Evolutionary conservation across 2,329 filamentous ascomycete genomes (phyloP).

Genomic region (Intubia oerlemansii): DNA sequence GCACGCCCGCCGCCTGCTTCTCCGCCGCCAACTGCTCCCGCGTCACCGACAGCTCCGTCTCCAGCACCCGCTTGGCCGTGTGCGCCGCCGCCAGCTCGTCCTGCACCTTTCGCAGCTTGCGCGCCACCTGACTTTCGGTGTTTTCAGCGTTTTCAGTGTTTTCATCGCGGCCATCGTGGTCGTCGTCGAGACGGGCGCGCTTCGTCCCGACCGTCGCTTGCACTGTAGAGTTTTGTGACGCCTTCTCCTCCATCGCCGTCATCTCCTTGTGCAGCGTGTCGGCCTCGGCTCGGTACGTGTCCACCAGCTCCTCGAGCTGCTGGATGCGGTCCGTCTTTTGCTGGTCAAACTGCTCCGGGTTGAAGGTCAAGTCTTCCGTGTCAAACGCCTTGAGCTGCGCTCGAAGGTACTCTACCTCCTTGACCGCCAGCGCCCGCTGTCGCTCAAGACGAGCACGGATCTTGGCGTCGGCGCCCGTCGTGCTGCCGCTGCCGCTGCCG

Average conservation of each 20-base stretch:
- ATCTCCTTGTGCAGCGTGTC: conserved; percentile 54
- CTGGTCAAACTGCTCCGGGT: conserved; percentile 58
- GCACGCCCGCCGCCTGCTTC: conserved; percentile 48
- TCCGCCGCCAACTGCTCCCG: conserved; percentile 50
- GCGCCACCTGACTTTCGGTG: too few species aligned
- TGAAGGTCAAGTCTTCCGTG: conserved; percentile 69
- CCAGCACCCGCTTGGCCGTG: conserved; percentile 46
- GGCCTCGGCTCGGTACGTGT: conserved; percentile 67
- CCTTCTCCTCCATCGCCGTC: conserved; percentile 31
- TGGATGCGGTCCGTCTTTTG: conserved; percentile 53
- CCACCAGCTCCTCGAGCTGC: conserved; percentile 68
- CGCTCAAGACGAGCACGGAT: conserved; percentile 58
- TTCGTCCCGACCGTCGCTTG: conserved; percentile 29
- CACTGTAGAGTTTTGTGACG: conserved; percentile 12
- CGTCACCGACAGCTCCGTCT: conserved; percentile 53
- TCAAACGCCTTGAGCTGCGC: conserved; percentile 82
- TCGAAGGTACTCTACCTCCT: conserved; percentile 85
- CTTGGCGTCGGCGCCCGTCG: too few species aligned
- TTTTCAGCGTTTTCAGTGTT: too few species aligned
- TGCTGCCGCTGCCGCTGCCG: too few species aligned
- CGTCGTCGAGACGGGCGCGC: conserved; percentile 38
- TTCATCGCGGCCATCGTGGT: conserved; percentile 42
- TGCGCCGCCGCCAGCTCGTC: conserved; percentile 51
- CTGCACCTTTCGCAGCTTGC: conserved; percentile 74
- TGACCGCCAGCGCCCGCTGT: conserved; percentile 65